Conservation (phyloP, 2,329 filamentous ascomycete species). For the Eutypa lata region DNA sequence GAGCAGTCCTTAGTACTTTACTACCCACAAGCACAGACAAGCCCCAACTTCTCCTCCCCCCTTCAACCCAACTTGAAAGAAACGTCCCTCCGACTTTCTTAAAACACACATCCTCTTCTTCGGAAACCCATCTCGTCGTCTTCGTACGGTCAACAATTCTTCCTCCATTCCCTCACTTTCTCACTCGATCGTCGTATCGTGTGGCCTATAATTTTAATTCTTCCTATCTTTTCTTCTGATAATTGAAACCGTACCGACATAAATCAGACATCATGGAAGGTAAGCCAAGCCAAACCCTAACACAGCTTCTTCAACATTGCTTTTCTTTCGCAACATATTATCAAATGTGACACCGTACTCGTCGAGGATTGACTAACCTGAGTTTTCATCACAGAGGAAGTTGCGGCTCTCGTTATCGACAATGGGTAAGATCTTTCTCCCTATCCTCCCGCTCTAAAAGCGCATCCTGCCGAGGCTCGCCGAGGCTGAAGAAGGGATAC, state of each 20-base stretch:
- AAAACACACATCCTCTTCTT: neutral
- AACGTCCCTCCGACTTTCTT: constrained; percentile 1
- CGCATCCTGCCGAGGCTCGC: neutral
- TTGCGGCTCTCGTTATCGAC: constrained; percentile 99
- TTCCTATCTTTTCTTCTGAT: constrained; percentile 11
- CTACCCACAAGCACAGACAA: neutral
- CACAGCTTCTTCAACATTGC: constrained; percentile 11
- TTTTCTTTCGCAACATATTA: constrained; percentile 10
- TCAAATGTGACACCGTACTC: constrained; percentile 5
- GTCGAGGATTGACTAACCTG: constrained; percentile 37
- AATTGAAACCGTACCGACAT: constrained; percentile 27
- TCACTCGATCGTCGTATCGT: neutral
- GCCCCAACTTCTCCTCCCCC: neutral
- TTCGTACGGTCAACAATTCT: constrained; percentile 16
- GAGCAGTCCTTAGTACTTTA: neutral
- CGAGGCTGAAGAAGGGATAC: neutral
- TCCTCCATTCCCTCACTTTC: constrained; percentile 17
- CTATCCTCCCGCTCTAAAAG: constrained; percentile 10
- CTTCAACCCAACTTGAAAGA: constrained; percentile 1
- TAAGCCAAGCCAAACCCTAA: constrained; percentile 43
- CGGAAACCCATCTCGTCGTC: neutral
- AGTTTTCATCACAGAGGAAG: constrained; percentile 76
- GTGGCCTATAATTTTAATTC: neutral
- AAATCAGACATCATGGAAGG: constrained; percentile 60
- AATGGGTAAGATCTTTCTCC: constrained; percentile 85